phyloP scores from a whole-genome alignment of 371 early-diverging fungal genomes.

The Mucor irregularis region DNA sequence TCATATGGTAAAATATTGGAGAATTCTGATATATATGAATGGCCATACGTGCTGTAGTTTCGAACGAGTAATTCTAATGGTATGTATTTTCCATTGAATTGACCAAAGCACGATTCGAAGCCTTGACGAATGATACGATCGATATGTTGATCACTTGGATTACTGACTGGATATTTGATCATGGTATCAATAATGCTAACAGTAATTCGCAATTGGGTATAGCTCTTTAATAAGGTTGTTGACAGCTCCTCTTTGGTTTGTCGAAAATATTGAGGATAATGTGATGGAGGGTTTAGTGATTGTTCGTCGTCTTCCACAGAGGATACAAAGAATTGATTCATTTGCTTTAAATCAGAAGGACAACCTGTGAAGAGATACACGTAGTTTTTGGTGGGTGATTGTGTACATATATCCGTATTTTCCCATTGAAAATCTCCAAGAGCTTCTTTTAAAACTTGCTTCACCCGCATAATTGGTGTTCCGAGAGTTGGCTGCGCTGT shows the following conservation, averaged over 20 bases:
- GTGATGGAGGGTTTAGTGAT: neutral
- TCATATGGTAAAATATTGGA: constrained; percentile 4
- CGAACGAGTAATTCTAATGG: neutral
- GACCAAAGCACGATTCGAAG: neutral
- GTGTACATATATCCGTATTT: neutral
- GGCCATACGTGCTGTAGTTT: constrained; percentile 2
- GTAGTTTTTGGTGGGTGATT: constrained; percentile 1
- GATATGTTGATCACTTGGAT: neutral
- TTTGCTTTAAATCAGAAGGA: neutral
- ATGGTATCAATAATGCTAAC: constrained; percentile 2
- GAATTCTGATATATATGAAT: constrained; percentile 17
- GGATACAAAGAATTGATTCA: constrained; percentile 3
- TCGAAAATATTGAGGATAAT: constrained; percentile 3
- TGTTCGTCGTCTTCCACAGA: neutral
- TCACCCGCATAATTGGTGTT: constrained; percentile 12
- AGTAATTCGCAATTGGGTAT: neutral
- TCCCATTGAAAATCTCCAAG: constrained; percentile 26
- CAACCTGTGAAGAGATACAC: neutral
- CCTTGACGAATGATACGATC: constrained; percentile 5
- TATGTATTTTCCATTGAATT: constrained; percentile 6
- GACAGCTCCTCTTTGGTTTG: neutral
- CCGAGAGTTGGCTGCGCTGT: neutral
- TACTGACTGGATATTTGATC: neutral
- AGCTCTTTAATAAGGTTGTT: constrained; percentile 4
- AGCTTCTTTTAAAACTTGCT: constrained; percentile 19